These are phyloP conservation scores for Skeletonema tropicum DNA, from an alignment of 108 stramenopile genomes.

Conservation along the genomic window DNA sequence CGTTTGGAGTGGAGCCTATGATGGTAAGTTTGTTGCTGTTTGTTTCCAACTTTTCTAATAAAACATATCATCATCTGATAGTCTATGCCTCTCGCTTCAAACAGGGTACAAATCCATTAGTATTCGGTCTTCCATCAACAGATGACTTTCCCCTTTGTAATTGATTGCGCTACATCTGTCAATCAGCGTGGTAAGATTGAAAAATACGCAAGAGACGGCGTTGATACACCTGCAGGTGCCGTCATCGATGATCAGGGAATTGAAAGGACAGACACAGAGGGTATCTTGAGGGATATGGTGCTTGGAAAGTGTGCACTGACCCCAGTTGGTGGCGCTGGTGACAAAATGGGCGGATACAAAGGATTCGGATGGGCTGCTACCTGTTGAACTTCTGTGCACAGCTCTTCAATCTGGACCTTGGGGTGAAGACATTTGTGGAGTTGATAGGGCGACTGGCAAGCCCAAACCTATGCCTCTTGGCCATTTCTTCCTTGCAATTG, in stretches of 20 bases:
- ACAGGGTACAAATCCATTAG: constrained; percentile 61
- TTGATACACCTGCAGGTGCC: constrained; percentile 58
- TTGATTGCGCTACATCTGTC: constrained; percentile 71
- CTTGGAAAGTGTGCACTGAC: constrained; percentile 70
- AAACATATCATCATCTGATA: background rate
- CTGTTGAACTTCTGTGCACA: constrained; percentile 66
- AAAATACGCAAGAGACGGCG: constrained; percentile 59
- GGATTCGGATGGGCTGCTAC: constrained; percentile 72
- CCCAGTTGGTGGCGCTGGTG: constrained; percentile 70
- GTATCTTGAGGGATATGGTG: constrained; percentile 67
- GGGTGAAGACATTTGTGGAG: constrained; percentile 66
- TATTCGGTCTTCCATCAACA: constrained; percentile 61
- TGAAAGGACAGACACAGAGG: constrained; percentile 69
- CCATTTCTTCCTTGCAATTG: constrained; percentile 75
- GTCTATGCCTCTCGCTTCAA: background rate
- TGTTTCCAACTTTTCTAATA: background rate
- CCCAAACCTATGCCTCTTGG: constrained; percentile 73
- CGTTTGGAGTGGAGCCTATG: constrained; percentile 70
- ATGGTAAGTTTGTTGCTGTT: constrained; percentile 29
- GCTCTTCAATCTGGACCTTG: constrained; percentile 71
- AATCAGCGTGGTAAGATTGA: constrained; percentile 78
- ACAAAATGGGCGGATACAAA: constrained; percentile 74
- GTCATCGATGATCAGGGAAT: constrained; percentile 67
- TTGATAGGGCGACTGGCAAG: constrained; percentile 64
- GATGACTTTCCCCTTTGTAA: constrained; percentile 67